phyloP scores from a whole-genome alignment of 345 rosid species.

The Eucalyptus pauciflora region DNA sequence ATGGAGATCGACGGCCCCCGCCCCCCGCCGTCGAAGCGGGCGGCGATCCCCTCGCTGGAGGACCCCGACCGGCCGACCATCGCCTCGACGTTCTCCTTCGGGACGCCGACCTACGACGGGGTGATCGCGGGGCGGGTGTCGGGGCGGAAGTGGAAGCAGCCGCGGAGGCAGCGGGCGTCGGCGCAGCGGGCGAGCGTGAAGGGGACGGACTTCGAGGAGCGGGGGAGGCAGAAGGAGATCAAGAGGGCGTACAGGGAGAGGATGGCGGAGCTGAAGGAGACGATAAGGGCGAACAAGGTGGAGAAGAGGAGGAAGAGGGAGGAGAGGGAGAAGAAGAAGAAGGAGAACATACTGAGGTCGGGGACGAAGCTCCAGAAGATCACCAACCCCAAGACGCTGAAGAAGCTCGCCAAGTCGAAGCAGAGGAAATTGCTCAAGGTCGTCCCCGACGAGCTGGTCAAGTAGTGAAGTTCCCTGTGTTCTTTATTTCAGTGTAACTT shows the following conservation, averaged over 20 bases:
- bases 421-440: slow-evolving; percentile 69
- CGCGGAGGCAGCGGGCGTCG: slow-evolving; percentile 56
- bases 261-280: slow-evolving; percentile 68
- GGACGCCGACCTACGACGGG: slow-evolving; percentile 73
- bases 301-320: slow-evolving; percentile 80
- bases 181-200: slow-evolving; percentile 50
- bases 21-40: slow-evolving; percentile 52
- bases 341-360: slow-evolving; percentile 64
- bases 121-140: slow-evolving; percentile 90
- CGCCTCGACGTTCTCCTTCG: slow-evolving; percentile 6
- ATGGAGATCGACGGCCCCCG: slow-evolving; percentile 53
- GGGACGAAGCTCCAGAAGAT: slow-evolving; percentile 82
- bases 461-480: background rate
- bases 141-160: slow-evolving; percentile 79
- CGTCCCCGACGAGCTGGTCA: slow-evolving; percentile 54
- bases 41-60: slow-evolving; percentile 58
- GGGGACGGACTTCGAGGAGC: slow-evolving; percentile 47
- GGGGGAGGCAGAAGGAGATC: slow-evolving; percentile 54
- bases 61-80: slow-evolving; percentile 54
- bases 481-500: background rate
- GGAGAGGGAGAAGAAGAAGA: slow-evolving; percentile 87
- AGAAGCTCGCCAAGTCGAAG: slow-evolving; percentile 72
- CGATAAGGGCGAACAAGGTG: slow-evolving; percentile 61
- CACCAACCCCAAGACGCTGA: slow-evolving; percentile 70
- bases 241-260: slow-evolving; percentile 79